Evolutionary conservation across 176 grass and related monocot genomes (phyloP).

Genomic region (Zea luxurians): DNA sequence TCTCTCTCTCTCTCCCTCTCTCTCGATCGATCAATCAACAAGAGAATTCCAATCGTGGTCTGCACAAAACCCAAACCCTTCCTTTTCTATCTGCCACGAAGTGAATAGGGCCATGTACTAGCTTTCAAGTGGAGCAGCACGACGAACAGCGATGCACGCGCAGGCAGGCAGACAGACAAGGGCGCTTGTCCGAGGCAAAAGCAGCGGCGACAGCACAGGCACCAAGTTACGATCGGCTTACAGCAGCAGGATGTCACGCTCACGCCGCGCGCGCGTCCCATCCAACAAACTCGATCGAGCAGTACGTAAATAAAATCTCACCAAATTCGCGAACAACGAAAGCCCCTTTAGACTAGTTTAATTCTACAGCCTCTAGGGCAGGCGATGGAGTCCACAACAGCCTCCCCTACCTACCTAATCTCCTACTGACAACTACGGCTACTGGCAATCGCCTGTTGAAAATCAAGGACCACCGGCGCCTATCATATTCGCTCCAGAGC

Average conservation of each 20-base stretch:
- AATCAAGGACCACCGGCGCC: background rate
- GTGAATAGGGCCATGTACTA: background rate
- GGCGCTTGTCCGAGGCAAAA: background rate
- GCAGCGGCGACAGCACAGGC: background rate
- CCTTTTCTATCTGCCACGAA: background rate
- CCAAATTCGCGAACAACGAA: constrained; percentile 45
- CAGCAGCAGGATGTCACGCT: constrained; percentile 33
- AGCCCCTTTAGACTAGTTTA: constrained; percentile 31
- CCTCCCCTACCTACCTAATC: constrained; percentile 28
- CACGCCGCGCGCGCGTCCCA: background rate
- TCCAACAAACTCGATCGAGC: constrained; percentile 49
- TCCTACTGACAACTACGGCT: constrained; percentile 32
- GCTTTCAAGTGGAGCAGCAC: background rate
- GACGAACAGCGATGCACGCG: background rate
- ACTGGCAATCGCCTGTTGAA: constrained; percentile 11
- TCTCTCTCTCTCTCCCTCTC: background rate
- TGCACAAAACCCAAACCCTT: background rate
- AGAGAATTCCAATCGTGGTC: background rate
- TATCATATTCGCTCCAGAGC: too few species aligned
- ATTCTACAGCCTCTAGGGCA: background rate
- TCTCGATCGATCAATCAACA: background rate
- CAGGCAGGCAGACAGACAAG: background rate
- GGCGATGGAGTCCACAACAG: constrained; percentile 20
- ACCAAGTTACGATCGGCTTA: constrained; percentile 38
- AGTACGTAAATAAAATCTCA: constrained; percentile 47